These are phyloP conservation scores for Phaffia rhodozyma DNA, from an alignment of 1,284 basidiomycete species.

Conservation along the genomic window DNA sequence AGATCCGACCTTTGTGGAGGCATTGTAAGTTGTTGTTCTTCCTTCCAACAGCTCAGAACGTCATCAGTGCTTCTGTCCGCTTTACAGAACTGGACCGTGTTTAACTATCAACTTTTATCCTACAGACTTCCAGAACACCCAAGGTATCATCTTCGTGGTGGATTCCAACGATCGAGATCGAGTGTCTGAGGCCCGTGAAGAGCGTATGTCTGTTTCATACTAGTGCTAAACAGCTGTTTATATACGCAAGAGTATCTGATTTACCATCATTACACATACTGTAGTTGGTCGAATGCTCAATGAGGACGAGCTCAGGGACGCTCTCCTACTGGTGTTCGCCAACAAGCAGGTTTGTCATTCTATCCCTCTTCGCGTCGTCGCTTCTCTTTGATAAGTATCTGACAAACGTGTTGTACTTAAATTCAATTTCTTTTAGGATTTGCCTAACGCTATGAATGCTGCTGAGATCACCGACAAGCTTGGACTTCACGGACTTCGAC, in stretches of 20 bases:
- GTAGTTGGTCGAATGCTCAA: constrained; percentile 93
- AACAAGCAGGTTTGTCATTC: constrained; percentile 65
- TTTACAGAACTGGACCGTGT: not conserved
- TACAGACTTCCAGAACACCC: constrained; percentile 99
- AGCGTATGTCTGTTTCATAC: constrained; percentile 40
- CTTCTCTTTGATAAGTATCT: not conserved
- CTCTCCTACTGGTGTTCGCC: constrained; percentile 94
- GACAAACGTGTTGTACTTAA: not conserved
- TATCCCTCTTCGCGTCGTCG: not conserved
- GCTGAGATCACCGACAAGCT: constrained; percentile 99
- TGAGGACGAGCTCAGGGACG: constrained; percentile 98
- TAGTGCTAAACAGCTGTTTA: not conserved
- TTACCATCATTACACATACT: not conserved
- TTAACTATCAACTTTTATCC: not conserved
- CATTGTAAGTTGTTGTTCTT: constrained; percentile 66
- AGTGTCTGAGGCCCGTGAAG: constrained; percentile 97
- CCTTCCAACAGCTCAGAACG: not conserved
- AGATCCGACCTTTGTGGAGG: constrained; percentile 89
- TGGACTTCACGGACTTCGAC: constrained; percentile 89
- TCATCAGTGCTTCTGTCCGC: not conserved
- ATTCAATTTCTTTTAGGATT: constrained; percentile 44
- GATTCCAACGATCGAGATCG: constrained; percentile 99
- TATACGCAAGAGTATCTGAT: not conserved
- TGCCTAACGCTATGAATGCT: constrained; percentile 98
- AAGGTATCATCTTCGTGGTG: constrained; percentile 99